These are phyloP conservation scores for Camellia lanceoleosa DNA, from an alignment of 148 eudicot genomes.

Conservation along the genomic window DNA sequence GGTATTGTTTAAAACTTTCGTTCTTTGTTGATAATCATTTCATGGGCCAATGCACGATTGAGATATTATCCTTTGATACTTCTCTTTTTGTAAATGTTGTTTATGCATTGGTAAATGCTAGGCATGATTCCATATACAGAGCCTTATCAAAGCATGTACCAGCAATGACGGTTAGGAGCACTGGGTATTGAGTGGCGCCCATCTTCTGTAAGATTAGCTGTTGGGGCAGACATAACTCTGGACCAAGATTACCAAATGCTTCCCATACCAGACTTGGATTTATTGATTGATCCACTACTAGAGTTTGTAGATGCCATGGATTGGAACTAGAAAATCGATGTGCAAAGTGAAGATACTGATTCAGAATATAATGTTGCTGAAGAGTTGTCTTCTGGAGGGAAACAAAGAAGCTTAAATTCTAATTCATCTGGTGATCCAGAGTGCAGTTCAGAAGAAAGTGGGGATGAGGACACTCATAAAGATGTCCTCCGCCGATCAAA, in stretches of 20 bases:
- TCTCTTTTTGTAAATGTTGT: conserved; percentile 1
- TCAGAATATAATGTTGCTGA: conserved; percentile 81
- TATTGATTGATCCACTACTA: conserved; percentile 70
- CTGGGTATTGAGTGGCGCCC: conserved; percentile 95
- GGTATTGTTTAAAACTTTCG: too few species aligned
- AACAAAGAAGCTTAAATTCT: conserved; percentile 52
- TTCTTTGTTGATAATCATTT: too few species aligned
- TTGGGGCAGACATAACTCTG: conserved; percentile 69
- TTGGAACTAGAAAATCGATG: conserved; percentile 83
- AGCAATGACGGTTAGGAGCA: conserved; percentile 75
- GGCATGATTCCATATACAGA: conserved; percentile 98
- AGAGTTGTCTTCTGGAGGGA: conserved; percentile 57
- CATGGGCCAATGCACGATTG: too few species aligned
- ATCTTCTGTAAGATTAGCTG: conserved; percentile 72
- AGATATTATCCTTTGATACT: neutral
- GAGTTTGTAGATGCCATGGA: conserved; percentile 81
- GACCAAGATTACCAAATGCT: conserved; percentile 68
- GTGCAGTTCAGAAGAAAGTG: conserved; percentile 65
- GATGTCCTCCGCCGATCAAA: conserved; percentile 71
- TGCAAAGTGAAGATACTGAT: conserved; percentile 84
- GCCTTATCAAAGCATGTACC: conserved; percentile 93
- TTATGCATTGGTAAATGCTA: conserved; percentile 25
- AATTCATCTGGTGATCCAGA: conserved; percentile 53
- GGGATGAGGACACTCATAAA: conserved; percentile 41
- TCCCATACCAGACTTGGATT: conserved; percentile 73